A percentile compares a stretch with the other conserved stretches of the same genome.
phyloP scores from a whole-genome alignment of 768 basidiomycete species.

The Favolaschia claudopus region DNA sequence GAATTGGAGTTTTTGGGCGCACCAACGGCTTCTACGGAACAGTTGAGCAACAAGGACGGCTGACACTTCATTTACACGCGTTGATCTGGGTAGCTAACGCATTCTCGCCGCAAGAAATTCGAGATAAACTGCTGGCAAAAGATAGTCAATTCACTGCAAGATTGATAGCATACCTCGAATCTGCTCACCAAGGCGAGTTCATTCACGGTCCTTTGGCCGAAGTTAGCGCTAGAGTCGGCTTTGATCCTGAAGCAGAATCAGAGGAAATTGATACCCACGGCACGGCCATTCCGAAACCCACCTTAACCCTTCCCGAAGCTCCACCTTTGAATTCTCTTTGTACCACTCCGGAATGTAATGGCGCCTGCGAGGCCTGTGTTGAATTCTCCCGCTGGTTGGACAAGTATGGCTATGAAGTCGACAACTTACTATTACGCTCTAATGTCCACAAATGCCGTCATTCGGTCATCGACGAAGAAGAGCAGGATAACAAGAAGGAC shows the following conservation, averaged over 20 bases:
- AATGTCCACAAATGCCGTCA: constrained; percentile 29
- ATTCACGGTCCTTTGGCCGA: constrained; percentile 29
- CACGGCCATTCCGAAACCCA: constrained; percentile 30
- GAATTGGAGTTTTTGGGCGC: constrained; percentile 22
- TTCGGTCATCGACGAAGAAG: background rate
- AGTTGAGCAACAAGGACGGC: constrained; percentile 37
- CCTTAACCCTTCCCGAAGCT: constrained; percentile 28
- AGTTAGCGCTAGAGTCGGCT: constrained; percentile 7
- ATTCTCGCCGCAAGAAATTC: constrained; percentile 25
- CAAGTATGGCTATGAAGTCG: constrained; percentile 17
- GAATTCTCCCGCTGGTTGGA: constrained; percentile 18
- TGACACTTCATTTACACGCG: constrained; percentile 37
- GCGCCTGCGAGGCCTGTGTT: constrained; percentile 12
- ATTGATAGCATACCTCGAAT: constrained; percentile 18
- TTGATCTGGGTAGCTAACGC: constrained; percentile 32
- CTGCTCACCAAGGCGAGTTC: constrained; percentile 17
- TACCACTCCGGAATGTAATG: too few species aligned
- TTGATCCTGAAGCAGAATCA: background rate
- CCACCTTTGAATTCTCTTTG: too few species aligned
- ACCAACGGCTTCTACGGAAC: constrained; percentile 37
- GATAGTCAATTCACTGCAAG: constrained; percentile 10
- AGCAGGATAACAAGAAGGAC: background rate
- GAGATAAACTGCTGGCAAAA: constrained; percentile 10
- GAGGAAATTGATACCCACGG: background rate
- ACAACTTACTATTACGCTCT: constrained; percentile 26